Evolutionary conservation across 441 rosid species (phyloP).

Genomic region (Erodium texanum): DNA sequence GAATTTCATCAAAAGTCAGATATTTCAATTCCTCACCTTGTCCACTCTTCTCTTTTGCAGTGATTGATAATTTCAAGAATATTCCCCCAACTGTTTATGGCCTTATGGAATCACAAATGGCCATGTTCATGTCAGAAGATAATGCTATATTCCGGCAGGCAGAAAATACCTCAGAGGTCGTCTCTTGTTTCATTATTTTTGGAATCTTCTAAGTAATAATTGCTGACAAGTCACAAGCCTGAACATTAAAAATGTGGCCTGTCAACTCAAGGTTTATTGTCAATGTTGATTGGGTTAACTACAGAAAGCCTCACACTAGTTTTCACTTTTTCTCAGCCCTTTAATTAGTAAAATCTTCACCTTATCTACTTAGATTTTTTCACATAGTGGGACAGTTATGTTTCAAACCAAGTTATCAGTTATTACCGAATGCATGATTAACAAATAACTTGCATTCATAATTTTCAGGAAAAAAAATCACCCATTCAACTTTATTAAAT

Average conservation of each 20-base stretch:
- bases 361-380: too few relatives aligned
- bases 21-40: conserved; percentile 7
- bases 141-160: conserved; percentile 57
- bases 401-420: too few relatives aligned
- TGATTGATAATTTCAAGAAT: conserved; percentile 69
- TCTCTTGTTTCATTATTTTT: conserved; percentile 6
- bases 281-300: conserved; percentile 4
- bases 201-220: background rate
- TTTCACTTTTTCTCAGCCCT: background rate
- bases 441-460: too few relatives aligned
- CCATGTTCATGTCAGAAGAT: conserved; percentile 87
- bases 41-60: conserved; percentile 30
- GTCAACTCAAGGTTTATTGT: background rate
- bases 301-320: background rate
- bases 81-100: conserved; percentile 73
- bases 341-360: background rate
- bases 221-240: background rate
- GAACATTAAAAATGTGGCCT: background rate
- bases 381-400: too few relatives aligned
- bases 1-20: conserved; percentile 11
- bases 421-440: too few relatives aligned
- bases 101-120: conserved; percentile 68
- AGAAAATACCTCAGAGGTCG: conserved; percentile 62
- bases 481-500: too few relatives aligned
- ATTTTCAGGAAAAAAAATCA: too few relatives aligned